phyloP scores from a whole-genome alignment of 441 rosid species.

The Gossypium laxum region DNA sequence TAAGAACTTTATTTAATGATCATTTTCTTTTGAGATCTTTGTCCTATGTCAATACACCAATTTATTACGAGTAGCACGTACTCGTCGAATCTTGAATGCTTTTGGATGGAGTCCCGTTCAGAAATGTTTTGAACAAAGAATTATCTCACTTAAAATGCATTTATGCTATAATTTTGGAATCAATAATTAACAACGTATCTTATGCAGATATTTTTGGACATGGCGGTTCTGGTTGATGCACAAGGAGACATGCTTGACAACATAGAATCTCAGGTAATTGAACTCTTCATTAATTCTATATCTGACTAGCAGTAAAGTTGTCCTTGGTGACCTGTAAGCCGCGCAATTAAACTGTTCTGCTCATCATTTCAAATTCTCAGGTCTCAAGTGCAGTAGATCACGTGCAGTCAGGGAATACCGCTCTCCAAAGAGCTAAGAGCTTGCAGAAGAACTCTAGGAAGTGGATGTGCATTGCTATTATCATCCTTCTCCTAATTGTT shows the following conservation, averaged over 20 bases:
- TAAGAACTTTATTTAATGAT: neutral
- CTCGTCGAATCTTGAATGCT: neutral
- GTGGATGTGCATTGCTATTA: conserved; percentile 85
- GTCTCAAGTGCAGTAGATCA: conserved; percentile 90
- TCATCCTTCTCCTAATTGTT: conserved; percentile 68
- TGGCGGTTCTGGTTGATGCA: conserved; percentile 93
- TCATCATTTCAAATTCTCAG: conserved; percentile 24
- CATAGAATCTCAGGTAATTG: conserved; percentile 74
- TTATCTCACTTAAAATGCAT: neutral
- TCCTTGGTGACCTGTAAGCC: neutral
- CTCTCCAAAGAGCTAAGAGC: conserved; percentile 66
- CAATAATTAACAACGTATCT: neutral
- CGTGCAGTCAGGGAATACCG: conserved; percentile 72
- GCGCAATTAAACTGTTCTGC: neutral
- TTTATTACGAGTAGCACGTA: neutral
- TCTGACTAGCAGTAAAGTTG: neutral
- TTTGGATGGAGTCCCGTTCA: neutral
- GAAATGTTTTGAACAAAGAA: conserved; percentile 1
- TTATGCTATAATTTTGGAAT: neutral
- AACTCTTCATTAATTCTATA: neutral
- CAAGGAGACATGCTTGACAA: conserved; percentile 96
- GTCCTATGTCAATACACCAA: neutral
- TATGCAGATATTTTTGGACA: conserved; percentile 79
- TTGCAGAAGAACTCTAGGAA: conserved; percentile 77
- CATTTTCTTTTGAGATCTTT: neutral